Percentiles rank a stretch among this genome's conserved stretches.
Evolutionary conservation across 2,329 filamentous ascomycete species (phyloP).

Genomic region (Phialophora verrucosa): DNA sequence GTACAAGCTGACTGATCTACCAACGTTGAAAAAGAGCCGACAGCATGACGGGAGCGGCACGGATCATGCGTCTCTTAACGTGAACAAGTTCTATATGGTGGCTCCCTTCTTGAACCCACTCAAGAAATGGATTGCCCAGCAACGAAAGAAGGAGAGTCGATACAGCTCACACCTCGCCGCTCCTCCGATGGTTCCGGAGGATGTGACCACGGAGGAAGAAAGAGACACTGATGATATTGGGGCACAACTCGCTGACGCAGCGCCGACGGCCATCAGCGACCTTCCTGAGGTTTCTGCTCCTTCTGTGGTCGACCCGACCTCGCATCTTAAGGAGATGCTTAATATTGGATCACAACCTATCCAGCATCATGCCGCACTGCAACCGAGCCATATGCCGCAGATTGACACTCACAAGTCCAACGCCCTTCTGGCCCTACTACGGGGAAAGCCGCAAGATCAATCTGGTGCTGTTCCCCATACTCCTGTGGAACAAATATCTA

Average conservation of each 20-base stretch:
- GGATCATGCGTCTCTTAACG: conserved; percentile 64
- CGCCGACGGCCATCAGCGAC: conserved; percentile 44
- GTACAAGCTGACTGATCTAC: conserved; percentile 89
- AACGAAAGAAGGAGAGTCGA: conserved; percentile 70
- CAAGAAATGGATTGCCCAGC: conserved; percentile 87
- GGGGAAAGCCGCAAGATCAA: conserved; percentile 47
- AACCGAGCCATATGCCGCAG: conserved; percentile 36
- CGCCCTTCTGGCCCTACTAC: conserved; percentile 63
- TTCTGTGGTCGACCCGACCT: conserved; percentile 52
- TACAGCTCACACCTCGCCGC: conserved; percentile 60
- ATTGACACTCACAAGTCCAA: conserved; percentile 53
- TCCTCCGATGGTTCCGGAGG: conserved; percentile 36
- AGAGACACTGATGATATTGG: conserved; percentile 31
- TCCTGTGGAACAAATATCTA: conserved; percentile 61
- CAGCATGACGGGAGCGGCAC: conserved; percentile 60
- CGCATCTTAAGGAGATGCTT: conserved; percentile 58
- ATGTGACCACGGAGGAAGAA: conserved; percentile 37
- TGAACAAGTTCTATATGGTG: conserved; percentile 97
- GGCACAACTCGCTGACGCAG: conserved; percentile 33
- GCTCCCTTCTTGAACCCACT: conserved; percentile 85
- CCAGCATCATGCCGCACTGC: conserved; percentile 27
- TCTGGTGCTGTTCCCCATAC: conserved; percentile 52
- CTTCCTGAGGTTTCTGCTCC: conserved; percentile 47
- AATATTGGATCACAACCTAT: conserved; percentile 44
- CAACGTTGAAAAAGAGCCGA: conserved; percentile 76